phyloP scores from a whole-genome alignment of 2,329 filamentous ascomycete species.

The Ophiostoma novo-ulmi region DNA sequence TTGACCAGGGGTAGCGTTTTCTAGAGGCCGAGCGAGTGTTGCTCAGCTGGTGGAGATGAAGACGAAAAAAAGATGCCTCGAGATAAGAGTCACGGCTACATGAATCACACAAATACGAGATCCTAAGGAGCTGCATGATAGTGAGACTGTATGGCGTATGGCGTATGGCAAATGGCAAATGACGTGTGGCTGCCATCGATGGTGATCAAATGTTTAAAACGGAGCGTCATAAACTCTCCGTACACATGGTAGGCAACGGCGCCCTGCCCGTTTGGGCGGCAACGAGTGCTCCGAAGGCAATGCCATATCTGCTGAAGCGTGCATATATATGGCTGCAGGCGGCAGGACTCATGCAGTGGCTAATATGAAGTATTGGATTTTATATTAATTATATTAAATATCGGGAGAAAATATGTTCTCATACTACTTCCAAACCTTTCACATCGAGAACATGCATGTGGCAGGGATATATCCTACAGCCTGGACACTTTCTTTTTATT shows the following conservation, averaged over 20 bases:
- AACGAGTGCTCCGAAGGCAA: background rate
- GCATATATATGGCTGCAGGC: background rate
- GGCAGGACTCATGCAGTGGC: background rate
- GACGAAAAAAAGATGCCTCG: too few species aligned
- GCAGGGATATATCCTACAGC: too few species aligned
- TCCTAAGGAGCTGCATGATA: too few species aligned
- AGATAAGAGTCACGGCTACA: too few species aligned
- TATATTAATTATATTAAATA: background rate
- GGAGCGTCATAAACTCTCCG: background rate
- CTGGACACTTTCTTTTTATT: too few species aligned
- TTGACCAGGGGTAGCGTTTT: background rate
- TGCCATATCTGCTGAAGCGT: background rate
- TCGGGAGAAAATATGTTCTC: background rate
- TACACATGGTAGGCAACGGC: background rate
- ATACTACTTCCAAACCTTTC: background rate
- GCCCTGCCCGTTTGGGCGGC: background rate
- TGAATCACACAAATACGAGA: too few species aligned
- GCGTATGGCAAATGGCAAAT: background rate
- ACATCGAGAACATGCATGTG: background rate
- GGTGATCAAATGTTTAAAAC: background rate
- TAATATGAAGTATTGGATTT: background rate
- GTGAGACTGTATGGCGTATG: too few species aligned
- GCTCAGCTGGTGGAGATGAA: too few species aligned
- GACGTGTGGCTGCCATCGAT: background rate
- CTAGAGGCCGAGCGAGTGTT: background rate